phyloP scores from a whole-genome alignment of 2,329 filamentous ascomycete species.

The Xylaria sp. region DNA sequence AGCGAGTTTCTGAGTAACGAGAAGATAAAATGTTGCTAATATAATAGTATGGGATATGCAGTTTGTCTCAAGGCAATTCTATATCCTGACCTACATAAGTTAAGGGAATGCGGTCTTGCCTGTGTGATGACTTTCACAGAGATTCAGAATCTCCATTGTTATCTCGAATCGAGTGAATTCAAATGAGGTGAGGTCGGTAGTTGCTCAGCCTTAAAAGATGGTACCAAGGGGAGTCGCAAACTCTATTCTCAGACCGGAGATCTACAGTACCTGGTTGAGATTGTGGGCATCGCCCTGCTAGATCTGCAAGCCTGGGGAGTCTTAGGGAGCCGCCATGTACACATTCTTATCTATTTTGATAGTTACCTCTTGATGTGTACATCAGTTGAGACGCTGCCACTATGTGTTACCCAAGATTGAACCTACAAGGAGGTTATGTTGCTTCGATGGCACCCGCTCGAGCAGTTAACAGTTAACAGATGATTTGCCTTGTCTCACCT shows the following conservation, averaged over 20 bases:
- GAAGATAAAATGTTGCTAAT: conserved; percentile 2
- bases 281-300: conserved; percentile 24
- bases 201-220: conserved; percentile 30
- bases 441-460: conserved; percentile 14
- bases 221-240: conserved; percentile 31
- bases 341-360: conserved; percentile 15
- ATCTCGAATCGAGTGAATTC: conserved; percentile 14
- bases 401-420: conserved; percentile 11
- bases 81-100: not conserved
- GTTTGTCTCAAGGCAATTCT: conserved; percentile 6
- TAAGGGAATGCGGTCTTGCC: conserved; percentile 7
- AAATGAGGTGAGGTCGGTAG: conserved; percentile 29
- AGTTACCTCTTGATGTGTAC: conserved; percentile 7
- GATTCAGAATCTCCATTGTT: conserved; percentile 22
- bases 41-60: conserved; percentile 11
- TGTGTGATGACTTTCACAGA: conserved; percentile 33
- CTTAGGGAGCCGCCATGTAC: conserved; percentile 25
- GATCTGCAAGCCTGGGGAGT: conserved; percentile 28
- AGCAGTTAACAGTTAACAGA: conserved; percentile 2
- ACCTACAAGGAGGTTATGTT: not conserved
- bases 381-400: conserved; percentile 1
- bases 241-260: conserved; percentile 32
- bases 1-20: not conserved
- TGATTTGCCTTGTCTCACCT: conserved; percentile 3
- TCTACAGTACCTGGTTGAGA: conserved; percentile 29